Evolutionary conservation across 2,329 filamentous ascomycete genomes (phyloP).

Genomic region (Monilinia polystroma): DNA sequence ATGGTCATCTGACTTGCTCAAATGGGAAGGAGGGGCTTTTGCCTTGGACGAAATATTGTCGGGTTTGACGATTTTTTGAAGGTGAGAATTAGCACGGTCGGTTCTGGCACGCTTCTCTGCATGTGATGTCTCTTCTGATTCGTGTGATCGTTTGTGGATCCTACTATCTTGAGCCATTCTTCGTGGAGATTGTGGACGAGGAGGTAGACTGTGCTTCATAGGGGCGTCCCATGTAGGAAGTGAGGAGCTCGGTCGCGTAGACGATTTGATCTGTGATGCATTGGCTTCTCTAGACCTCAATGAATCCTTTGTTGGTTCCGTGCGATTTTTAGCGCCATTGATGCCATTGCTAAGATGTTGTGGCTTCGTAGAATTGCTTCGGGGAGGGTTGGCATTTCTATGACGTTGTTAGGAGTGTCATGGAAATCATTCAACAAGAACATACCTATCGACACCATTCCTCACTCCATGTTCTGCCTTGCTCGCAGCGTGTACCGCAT

Average conservation of each 20-base stretch:
- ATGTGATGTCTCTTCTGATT: conserved; percentile 31
- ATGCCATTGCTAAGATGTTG: conserved; percentile 44
- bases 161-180: conserved; percentile 27
- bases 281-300: conserved; percentile 17
- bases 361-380: conserved; percentile 51
- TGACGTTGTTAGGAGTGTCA: not conserved
- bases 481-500: conserved; percentile 15
- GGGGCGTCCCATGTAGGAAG: conserved; percentile 23
- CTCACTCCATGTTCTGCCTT: conserved; percentile 20
- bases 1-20: conserved; percentile 27
- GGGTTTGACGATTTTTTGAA: conserved; percentile 28
- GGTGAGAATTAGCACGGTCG: conserved; percentile 26
- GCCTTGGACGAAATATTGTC: conserved; percentile 26
- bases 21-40: conserved; percentile 29
- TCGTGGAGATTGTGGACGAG: conserved; percentile 35
- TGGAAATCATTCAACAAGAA: not conserved
- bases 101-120: conserved; percentile 38
- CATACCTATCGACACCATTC: conserved; percentile 23
- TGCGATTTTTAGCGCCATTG: conserved; percentile 21
- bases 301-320: conserved; percentile 6
- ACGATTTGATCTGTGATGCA: conserved; percentile 11
- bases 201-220: conserved; percentile 34
- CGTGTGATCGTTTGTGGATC: conserved; percentile 35
- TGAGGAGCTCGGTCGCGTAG: conserved; percentile 16
- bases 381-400: conserved; percentile 19